These are phyloP conservation scores for Vigna mungo DNA, from an alignment of 306 rosid genomes.

Conservation along the genomic window DNA sequence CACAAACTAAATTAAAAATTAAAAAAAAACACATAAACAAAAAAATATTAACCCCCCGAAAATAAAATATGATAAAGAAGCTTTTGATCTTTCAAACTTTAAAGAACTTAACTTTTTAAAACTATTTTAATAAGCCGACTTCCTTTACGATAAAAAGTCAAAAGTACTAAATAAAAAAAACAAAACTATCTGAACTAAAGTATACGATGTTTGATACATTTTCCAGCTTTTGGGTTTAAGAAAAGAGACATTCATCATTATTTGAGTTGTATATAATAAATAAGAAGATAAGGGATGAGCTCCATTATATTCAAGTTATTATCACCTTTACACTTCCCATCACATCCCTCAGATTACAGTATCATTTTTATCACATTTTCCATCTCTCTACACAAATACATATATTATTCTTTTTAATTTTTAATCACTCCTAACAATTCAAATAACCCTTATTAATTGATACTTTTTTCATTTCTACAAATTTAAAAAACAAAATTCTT, in stretches of 20 bases:
- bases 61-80: no score
- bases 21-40: no score
- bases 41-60: no score
- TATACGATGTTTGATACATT: neutral
- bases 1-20: no score
- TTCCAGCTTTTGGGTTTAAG: neutral
- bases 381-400: neutral
- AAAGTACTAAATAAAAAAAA: neutral
- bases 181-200: neutral
- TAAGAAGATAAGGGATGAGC: conserved; percentile 20
- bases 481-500: no score
- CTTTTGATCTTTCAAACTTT: neutral
- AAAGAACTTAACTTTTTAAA: neutral
- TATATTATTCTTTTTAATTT: neutral
- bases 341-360: conserved; percentile 8
- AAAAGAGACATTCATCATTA: neutral
- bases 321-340: neutral
- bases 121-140: neutral
- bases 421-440: neutral
- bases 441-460: no score
- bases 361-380: neutral
- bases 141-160: neutral
- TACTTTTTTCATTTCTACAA: no score
- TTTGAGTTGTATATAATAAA: conserved; percentile 5
- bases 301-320: conserved; percentile 21